A percentile compares a stretch with the other conserved stretches of the same genome.
Evolutionary conservation across 192 early-diverging fungal genomes (phyloP).

Genomic region (Cladochytrium replicatum): DNA sequence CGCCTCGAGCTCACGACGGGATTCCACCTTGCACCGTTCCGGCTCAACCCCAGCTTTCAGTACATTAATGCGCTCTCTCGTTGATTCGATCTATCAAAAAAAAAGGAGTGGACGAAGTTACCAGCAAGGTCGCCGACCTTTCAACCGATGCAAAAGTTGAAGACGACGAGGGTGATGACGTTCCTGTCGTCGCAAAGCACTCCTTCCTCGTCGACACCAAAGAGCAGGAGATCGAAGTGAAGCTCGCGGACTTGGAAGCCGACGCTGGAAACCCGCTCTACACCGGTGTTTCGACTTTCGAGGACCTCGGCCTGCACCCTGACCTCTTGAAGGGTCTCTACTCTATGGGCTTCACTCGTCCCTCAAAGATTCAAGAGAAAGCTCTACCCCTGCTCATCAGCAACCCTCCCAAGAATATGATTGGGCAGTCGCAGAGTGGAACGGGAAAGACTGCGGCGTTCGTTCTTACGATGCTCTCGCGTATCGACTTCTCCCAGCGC

Average conservation of each 20-base stretch:
- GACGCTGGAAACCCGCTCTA: conserved; percentile 68
- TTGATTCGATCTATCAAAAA: too few species aligned
- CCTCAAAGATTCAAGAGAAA: conserved; percentile 91
- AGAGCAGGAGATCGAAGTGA: conserved; percentile 47
- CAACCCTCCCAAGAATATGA: conserved; percentile 89
- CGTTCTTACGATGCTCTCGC: conserved; percentile 80
- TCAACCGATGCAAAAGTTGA: not conserved
- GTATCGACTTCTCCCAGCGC: conserved; percentile 60
- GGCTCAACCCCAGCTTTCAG: too few species aligned
- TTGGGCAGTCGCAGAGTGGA: conserved; percentile 96
- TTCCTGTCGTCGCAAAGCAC: not conserved
- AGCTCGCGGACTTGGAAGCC: conserved; percentile 51
- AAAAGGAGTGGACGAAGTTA: not conserved
- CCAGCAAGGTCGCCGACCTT: not conserved
- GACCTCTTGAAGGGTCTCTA: conserved; percentile 89
- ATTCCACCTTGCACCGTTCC: too few species aligned
- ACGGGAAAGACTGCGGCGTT: conserved; percentile 98
- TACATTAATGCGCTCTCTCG: too few species aligned
- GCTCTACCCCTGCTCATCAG: conserved; percentile 81
- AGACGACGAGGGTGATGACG: not conserved
- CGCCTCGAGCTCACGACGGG: too few species aligned
- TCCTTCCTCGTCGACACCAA: conserved; percentile 3
- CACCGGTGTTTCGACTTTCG: conserved; percentile 56
- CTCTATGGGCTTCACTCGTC: conserved; percentile 84
- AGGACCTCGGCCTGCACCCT: conserved; percentile 47